Evolutionary conservation across 768 basidiomycete genomes (phyloP).

Genomic region (Tremella fuciformis): DNA sequence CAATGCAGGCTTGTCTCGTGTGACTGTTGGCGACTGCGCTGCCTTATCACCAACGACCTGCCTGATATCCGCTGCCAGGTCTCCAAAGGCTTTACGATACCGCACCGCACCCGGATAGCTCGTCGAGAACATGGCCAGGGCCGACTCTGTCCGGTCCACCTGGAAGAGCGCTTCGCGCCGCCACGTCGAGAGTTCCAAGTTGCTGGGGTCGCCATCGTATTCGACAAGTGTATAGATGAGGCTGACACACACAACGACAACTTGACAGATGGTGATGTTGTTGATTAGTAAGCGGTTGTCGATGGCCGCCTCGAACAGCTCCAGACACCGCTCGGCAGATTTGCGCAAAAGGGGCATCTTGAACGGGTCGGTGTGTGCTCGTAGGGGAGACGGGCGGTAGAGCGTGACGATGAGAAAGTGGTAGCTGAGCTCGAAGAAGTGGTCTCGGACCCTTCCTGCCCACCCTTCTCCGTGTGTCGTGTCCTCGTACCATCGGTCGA

Average conservation of each 20-base stretch:
- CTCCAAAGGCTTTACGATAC: no score
- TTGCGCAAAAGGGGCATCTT: background rate
- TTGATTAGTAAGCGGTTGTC: background rate
- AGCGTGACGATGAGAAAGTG: background rate
- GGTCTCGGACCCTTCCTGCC: no score
- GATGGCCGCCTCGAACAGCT: background rate
- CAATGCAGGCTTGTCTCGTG: no score
- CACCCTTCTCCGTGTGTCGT: no score
- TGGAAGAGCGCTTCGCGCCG: background rate
- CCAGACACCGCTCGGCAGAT: background rate
- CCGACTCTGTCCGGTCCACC: no score
- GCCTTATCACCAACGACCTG: no score
- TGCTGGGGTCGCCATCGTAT: background rate
- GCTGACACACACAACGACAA: background rate
- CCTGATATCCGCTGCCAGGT: no score
- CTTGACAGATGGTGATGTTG: background rate
- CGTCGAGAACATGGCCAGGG: no score
- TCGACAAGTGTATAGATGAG: constrained; percentile 3
- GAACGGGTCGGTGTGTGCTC: background rate
- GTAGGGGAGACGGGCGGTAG: constrained; percentile 1
- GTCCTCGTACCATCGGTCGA: constrained; percentile 12
- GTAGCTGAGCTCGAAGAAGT: constrained; percentile 5
- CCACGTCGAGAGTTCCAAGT: background rate
- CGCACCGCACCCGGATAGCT: no score
- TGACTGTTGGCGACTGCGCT: no score